Base-by-base conservation (phyloP, 441 rosid genomes). In the Francoa sonchifolia region DNA sequence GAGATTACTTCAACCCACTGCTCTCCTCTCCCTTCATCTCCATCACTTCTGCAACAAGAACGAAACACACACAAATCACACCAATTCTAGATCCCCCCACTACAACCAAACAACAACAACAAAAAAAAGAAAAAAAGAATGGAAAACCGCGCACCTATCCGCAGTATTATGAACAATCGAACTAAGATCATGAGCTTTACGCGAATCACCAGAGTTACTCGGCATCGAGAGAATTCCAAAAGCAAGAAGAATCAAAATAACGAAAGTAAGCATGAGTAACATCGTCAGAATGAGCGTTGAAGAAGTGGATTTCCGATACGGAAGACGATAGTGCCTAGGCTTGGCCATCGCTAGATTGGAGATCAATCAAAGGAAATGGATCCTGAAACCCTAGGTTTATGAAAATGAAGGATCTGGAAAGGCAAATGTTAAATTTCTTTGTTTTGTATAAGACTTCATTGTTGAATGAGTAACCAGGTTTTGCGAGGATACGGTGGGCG, bases 1-100 rank as follows among this genome's bases (percentile, higher is more conserved):
- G 55, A 56, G 51, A 56, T 56, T 25, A 56, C 40, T 50, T 56
- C 61, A 30, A 49, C 50, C 61, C 61, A 56, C 42, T 56, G 54
- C 55, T 56, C 61, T 33, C 50, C 49, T 36, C 55, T 50, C 7
- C 50, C 61, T 22, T 44, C 49, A 22, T 42, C 55, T 5, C 4
- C 30, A 8, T 33, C 35, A 25, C 27, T 43, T 31, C 62, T 57
- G 44, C 45, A 39, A 11, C 27, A 32, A n/a, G n/a, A n/a, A n/a
- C n/a, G n/a, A n/a, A n/a, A n/a, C n/a, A n/a, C n/a, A n/a, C n/a
- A n/a, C n/a, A n/a, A n/a, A n/a, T n/a, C n/a, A n/a, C n/a, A n/a
- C n/a, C n/a, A n/a, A n/a, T n/a, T n/a, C n/a, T n/a, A n/a, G n/a
- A n/a, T n/a, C n/a, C n/a, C n/a, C n/a, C n/a, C 41, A n/a, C 13